phyloP scores from a whole-genome alignment of 805 yeast genomes.

The Candida vaughaniae region DNA sequence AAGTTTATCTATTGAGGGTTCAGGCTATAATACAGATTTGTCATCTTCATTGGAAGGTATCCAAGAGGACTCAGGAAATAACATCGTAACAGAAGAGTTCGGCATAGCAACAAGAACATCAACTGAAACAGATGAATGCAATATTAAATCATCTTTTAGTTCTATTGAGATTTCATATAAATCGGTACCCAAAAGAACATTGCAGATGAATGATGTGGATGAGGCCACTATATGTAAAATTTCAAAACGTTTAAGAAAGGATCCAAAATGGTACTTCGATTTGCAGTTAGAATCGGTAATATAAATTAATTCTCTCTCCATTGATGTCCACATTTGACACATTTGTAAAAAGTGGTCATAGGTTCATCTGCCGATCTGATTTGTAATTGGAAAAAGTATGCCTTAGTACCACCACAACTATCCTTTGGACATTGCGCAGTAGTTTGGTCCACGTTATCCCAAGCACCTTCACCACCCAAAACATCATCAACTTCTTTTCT shows the following conservation, averaged over 20 bases:
- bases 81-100: neutral
- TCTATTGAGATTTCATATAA: slow-evolving; percentile 5
- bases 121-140: neutral
- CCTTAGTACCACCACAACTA: slow-evolving; percentile 81
- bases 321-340: slow-evolving; percentile 88
- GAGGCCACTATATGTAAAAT: slow-evolving; percentile 7
- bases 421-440: slow-evolving; percentile 89
- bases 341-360: slow-evolving; percentile 96
- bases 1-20: slow-evolving; percentile 6
- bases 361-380: slow-evolving; percentile 99
- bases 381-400: slow-evolving; percentile 95
- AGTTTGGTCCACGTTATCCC: slow-evolving; percentile 99
- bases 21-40: slow-evolving; percentile 3
- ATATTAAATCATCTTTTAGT: slow-evolving; percentile 8
- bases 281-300: slow-evolving; percentile 1
- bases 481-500: slow-evolving; percentile 95
- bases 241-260: neutral
- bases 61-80: neutral
- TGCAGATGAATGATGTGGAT: slow-evolving; percentile 3
- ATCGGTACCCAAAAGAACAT: slow-evolving; percentile 1
- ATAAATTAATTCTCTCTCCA: slow-evolving; percentile 87
- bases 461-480: slow-evolving; percentile 93
- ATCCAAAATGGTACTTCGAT: slow-evolving; percentile 10
- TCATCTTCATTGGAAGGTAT: neutral
- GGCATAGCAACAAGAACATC: slow-evolving; percentile 7